A percentile compares a stretch with the other conserved stretches of the same genome.
phyloP scores from a whole-genome alignment of 2,329 filamentous ascomycete species.

The Lasiodiplodia citricola region DNA sequence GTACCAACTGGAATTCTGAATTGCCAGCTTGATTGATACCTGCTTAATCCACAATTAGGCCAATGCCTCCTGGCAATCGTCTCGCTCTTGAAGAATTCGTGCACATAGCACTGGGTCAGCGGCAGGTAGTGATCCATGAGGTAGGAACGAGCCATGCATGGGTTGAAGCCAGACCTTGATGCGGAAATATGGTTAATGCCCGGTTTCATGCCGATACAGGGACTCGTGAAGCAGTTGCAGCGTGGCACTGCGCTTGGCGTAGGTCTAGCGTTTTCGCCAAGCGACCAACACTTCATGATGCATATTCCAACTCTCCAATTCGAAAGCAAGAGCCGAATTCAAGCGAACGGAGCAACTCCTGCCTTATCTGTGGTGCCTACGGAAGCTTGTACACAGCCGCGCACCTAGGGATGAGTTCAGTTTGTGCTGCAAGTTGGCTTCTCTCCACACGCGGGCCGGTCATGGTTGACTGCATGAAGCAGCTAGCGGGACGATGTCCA shows the following conservation, averaged over 20 bases:
- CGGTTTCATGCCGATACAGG: not conserved
- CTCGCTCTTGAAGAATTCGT: not conserved
- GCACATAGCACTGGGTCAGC: not conserved
- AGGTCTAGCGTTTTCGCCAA: not conserved
- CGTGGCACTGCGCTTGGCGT: not conserved
- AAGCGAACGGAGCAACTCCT: not conserved
- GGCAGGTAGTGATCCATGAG: not conserved
- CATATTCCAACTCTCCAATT: not conserved
- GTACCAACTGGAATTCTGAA: not conserved
- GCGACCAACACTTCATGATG: not conserved
- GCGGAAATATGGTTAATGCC: not conserved
- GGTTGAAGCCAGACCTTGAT: not conserved
- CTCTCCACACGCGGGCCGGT: not conserved
- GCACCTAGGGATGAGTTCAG: not conserved
- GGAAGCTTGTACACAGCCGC: not conserved
- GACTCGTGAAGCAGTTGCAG: not conserved
- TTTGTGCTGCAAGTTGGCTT: not conserved
- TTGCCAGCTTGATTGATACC: not conserved
- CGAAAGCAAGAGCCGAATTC: not conserved
- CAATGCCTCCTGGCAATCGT: not conserved
- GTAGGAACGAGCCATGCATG: not conserved
- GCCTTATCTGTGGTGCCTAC: not conserved
- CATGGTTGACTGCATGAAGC: not conserved
- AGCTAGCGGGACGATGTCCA: not conserved
- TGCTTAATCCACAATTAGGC: not conserved